phyloP scores from a whole-genome alignment of 2,329 filamentous ascomycete species.

The Epichloe sibirici region DNA sequence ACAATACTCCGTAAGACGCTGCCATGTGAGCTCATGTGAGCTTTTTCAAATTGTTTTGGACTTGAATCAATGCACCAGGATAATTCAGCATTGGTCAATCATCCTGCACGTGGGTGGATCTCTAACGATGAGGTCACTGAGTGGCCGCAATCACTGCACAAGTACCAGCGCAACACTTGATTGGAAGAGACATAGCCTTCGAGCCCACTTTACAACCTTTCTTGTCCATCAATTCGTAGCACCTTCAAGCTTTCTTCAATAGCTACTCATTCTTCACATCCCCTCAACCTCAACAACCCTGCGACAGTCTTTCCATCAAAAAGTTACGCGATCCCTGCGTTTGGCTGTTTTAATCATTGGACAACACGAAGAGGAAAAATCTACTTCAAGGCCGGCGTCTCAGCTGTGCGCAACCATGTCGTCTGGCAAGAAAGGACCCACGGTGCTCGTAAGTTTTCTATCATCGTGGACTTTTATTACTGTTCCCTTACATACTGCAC shows the following conservation, averaged over 20 bases:
- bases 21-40: no score
- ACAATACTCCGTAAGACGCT: neutral
- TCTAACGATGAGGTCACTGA: neutral
- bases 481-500: neutral
- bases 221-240: neutral
- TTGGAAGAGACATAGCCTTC: neutral
- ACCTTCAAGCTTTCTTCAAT: neutral
- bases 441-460: conserved; percentile 39
- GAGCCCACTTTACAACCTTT: neutral
- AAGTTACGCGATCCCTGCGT: neutral
- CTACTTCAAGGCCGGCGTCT: neutral
- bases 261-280: neutral
- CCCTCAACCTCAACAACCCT: neutral
- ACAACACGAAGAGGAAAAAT: neutral
- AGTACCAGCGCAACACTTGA: neutral
- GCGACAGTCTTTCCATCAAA: neutral
- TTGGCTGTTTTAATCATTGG: neutral
- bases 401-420: conserved; percentile 21
- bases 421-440: conserved; percentile 43
- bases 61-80: no score
- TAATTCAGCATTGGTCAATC: no score
- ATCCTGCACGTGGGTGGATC: neutral
- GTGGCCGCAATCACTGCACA: neutral
- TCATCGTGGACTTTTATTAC: neutral
- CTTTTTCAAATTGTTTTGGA: no score